Percentiles rank a stretch among this genome's conserved stretches.
phyloP scores from a whole-genome alignment of 2,329 filamentous ascomycete species.

The Phaeomoniella chlamydospora region DNA sequence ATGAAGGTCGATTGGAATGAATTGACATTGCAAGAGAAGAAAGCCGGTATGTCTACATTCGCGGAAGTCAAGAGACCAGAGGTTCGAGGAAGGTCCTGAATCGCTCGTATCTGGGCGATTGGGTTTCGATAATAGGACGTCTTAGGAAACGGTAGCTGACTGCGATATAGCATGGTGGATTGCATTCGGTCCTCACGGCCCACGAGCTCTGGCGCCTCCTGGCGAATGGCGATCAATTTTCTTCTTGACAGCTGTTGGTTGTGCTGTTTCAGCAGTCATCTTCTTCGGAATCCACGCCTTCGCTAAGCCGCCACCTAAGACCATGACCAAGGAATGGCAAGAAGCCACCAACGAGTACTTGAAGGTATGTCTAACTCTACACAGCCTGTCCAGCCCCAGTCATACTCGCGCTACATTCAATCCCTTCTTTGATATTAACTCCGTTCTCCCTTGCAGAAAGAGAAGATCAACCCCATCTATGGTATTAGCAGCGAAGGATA shows the following conservation, averaged over 20 bases:
- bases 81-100: too few relatives aligned
- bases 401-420: too few relatives aligned
- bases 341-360: conserved; percentile 89
- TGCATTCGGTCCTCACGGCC: conserved; percentile 91
- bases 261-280: conserved; percentile 52
- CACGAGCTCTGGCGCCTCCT: conserved; percentile 67
- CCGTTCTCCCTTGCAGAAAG: conserved; percentile 38
- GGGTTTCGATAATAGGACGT: conserved; percentile 1
- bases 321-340: conserved; percentile 96
- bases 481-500: conserved; percentile 71
- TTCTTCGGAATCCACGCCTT: conserved; percentile 61
- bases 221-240: conserved; percentile 73
- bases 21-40: conserved; percentile 94
- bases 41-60: conserved; percentile 73
- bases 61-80: too few relatives aligned
- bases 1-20: conserved; percentile 98
- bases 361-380: conserved; percentile 54
- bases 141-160: not conserved
- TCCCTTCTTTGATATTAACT: too few relatives aligned
- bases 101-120: too few relatives aligned
- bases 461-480: conserved; percentile 76
- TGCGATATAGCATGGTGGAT: conserved; percentile 83
- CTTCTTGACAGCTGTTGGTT: conserved; percentile 54
- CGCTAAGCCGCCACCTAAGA: conserved; percentile 59
- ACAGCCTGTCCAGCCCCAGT: too few relatives aligned